phyloP scores from a whole-genome alignment of 352 stramenopile genomes.

The Globisporangium nagaii region DNA sequence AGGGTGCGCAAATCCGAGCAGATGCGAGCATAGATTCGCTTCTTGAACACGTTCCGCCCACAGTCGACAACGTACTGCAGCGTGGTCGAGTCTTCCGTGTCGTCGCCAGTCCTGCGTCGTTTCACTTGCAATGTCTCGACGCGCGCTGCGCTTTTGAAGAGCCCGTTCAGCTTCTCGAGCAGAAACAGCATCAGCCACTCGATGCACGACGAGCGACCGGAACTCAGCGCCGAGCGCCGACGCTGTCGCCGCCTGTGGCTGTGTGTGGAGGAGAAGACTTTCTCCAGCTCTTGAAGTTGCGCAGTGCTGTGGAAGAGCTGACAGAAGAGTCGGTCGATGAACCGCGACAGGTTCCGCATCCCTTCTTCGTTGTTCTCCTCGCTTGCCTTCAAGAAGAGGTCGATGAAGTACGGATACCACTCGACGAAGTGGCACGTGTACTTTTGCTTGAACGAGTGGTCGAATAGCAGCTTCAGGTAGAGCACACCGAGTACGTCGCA shows the following conservation, averaged over 20 bases:
- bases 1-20: constrained; percentile 77
- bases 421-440: constrained; percentile 80
- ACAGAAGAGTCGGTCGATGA: constrained; percentile 82
- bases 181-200: constrained; percentile 64
- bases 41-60: constrained; percentile 66
- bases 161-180: constrained; percentile 52
- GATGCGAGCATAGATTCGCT: constrained; percentile 71
- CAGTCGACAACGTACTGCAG: constrained; percentile 40
- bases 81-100: background rate
- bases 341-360: constrained; percentile 69
- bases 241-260: background rate
- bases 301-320: constrained; percentile 81
- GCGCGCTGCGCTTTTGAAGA: constrained; percentile 60
- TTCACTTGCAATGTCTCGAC: constrained; percentile 42
- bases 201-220: constrained; percentile 29
- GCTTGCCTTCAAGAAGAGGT: constrained; percentile 58
- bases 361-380: constrained; percentile 71
- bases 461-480: constrained; percentile 79
- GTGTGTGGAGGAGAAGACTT: constrained; percentile 21
- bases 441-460: constrained; percentile 73
- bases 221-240: background rate
- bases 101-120: constrained; percentile 11
- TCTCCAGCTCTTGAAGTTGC: constrained; percentile 66
- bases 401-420: constrained; percentile 78
- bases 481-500: constrained; percentile 76